Evolutionary conservation across 345 rosid genomes (phyloP), one percentile per base, ranked within the genome.

Genomic region (Hibiscus trionum): DNA sequence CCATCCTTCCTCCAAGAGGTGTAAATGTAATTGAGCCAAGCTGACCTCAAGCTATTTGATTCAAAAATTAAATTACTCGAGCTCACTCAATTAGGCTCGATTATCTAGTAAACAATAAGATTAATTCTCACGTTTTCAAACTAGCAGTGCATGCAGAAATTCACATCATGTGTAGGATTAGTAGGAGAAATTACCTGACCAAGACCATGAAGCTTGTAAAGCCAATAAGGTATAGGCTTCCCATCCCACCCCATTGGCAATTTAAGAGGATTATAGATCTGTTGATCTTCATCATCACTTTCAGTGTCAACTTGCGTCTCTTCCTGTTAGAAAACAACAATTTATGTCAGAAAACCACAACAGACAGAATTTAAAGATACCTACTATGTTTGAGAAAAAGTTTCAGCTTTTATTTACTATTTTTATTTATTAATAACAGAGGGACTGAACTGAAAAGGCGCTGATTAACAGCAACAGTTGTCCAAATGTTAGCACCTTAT

Each of bases 181-280:
- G 24, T 14, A 58, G 37, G 66, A 62, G 33, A 57, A 57, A 27
- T 42, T 84, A 93, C 98, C 98, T 91, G 99, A 26, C 99, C 97
- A 50, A 91, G 99, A 70, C 98, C 99, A 50, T 96, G 99, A 78
- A 96, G 99, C 80, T 93, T 96, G 80, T 96, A 96, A 44, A 93
- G 91, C 99, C 99, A 96, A 74, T 93, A 96, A 11, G 99, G 99
- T 75, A 96, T 93, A 75, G 99, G 99, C 77, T 93, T 96, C 82
- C 99, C 99, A 78, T 96, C 99, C 98, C 97, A 91, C 66, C 98
- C 99, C 96, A 96, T 93, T 16, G 99, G 99, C 77, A 96, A 77
- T 75, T 89, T 96, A 60, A 96, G 89, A 11, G 98, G 99, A 80
- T 93, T 96, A 79, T 93, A 96, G 19, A 96, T 85, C 83, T 89